phyloP scores from a whole-genome alignment of 2,329 filamentous ascomycete species.

The Aspergillus sp. region DNA sequence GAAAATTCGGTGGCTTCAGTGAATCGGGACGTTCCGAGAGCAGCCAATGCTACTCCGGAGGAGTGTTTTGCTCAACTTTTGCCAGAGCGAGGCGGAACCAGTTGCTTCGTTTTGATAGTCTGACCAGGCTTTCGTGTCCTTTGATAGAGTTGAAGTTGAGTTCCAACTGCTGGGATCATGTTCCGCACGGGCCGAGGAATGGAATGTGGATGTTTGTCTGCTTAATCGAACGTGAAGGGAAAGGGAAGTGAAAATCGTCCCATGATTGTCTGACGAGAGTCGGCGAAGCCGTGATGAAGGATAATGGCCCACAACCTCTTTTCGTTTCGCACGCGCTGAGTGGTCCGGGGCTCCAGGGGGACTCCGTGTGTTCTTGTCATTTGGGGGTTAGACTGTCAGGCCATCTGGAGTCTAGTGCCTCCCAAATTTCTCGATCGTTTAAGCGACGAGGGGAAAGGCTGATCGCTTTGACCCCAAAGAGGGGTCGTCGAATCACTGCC shows the following conservation, averaged over 20 bases:
- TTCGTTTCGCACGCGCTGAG: constrained; percentile 1
- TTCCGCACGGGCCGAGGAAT: background rate
- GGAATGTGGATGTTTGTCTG: background rate
- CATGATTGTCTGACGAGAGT: constrained; percentile 1
- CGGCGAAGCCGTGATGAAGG: constrained; percentile 8
- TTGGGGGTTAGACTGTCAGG: constrained; percentile 19
- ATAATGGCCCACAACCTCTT: background rate
- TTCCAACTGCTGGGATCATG: background rate
- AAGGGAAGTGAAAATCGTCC: background rate
- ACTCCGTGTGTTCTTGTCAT: constrained; percentile 7
- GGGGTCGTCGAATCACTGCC: constrained; percentile 8
- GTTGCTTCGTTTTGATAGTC: too few relatives aligned
- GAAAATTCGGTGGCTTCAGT: background rate
- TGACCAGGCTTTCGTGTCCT: too few relatives aligned
- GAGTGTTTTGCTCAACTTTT: background rate
- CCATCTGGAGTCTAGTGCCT: constrained; percentile 17
- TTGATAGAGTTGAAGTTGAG: background rate
- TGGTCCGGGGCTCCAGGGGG: background rate
- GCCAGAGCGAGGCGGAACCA: background rate
- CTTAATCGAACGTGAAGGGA: background rate
- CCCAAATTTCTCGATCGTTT: background rate
- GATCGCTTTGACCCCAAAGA: constrained; percentile 12
- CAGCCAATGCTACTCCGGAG: background rate
- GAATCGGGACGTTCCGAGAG: constrained; percentile 22
- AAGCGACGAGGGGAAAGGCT: constrained; percentile 19